Base-by-base conservation (phyloP, 2,329 filamentous ascomycete species). In the Alternaria rosae region DNA sequence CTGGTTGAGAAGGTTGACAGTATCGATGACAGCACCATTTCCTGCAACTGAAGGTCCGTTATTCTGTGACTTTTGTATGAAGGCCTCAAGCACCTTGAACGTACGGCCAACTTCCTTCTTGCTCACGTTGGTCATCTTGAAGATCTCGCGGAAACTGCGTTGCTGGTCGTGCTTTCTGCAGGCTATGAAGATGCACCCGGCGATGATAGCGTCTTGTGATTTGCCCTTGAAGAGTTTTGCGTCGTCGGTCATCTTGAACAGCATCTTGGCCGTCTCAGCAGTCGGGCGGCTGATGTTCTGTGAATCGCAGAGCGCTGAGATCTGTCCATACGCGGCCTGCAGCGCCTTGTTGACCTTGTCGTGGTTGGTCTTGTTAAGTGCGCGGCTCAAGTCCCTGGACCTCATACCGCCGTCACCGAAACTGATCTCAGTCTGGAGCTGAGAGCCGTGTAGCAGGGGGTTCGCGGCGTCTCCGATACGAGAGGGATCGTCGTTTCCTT, bases 51-150 rank as follows among this genome's bases (percentile, higher is more conserved):
- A 73, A 12, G 70, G 62, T 28, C 70, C 70, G 7, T 51, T 51
- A 28, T 71, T 69, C 38, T 70, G 70, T 20, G 92, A 87, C 72
- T 89, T 89, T 74, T 90, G 89, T 75, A 98, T 87, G 81, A 97
- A 97, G 70, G 90, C 89, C 82, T 98, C 94, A 45, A 99, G 85
- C 60, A 89, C 58, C 85, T 99, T 99, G 87, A 97, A 99, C 23
- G 94, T 94, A 60, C 94, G 86, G 21, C 95, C 95, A 66, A 99
- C 97, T 77, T 99, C 96, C 83, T 98, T 98, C 84, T 98, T 97
- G 63, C 91, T 90, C 26, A 99, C 94, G 70, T 92, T 92, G 9
- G 95, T 99, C 78, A 98, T 85, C 64, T 93, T 91, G 82, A 92
- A 96, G 73, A 99, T 95, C 79, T 99, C 96, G 51, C 92, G 89